Percentiles rank a stretch among this genome's conserved stretches.
Conservation (phyloP, 345 rosid species). For the Kandelia obovata region DNA sequence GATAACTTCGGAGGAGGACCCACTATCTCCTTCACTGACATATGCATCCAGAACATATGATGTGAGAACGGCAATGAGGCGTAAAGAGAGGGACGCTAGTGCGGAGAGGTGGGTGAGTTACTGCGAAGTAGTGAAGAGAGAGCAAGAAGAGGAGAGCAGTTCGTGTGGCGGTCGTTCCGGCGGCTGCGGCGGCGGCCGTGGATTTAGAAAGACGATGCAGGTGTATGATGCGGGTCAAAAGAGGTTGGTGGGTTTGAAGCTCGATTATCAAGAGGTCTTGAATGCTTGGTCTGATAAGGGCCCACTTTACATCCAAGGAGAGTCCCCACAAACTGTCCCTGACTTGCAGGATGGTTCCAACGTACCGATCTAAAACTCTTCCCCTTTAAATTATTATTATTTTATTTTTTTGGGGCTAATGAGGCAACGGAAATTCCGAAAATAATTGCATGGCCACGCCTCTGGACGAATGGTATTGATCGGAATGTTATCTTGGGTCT, state of each 20-base stretch:
- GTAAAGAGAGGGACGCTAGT: constrained; percentile 46
- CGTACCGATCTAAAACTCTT: constrained; percentile 29
- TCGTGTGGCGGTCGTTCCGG: constrained; percentile 20
- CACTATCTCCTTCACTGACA: constrained; percentile 24
- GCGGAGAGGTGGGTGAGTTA: constrained; percentile 87
- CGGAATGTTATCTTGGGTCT: too few species aligned
- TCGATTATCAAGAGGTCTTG: constrained; percentile 75
- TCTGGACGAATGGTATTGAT: too few species aligned
- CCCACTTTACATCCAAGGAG: constrained; percentile 51
- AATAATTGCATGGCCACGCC: background rate
- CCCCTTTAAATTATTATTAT: background rate
- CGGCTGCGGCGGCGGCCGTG: constrained; percentile 24
- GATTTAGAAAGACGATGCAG: constrained; percentile 12
- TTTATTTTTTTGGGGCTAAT: background rate
- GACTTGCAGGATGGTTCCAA: constrained; percentile 45
- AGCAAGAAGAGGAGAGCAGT: constrained; percentile 59
- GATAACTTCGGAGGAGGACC: constrained; percentile 23
- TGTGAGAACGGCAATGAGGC: constrained; percentile 62
- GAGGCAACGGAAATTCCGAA: background rate
- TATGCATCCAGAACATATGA: constrained; percentile 8
- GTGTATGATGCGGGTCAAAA: constrained; percentile 12
- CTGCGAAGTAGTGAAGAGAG: constrained; percentile 58
- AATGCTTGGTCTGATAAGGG: constrained; percentile 87
- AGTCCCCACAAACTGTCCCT: constrained; percentile 67
- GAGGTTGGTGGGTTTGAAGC: constrained; percentile 56